Evolutionary conservation across 345 rosid genomes (phyloP).

Genomic region (Aquilaria yunnanensis): DNA sequence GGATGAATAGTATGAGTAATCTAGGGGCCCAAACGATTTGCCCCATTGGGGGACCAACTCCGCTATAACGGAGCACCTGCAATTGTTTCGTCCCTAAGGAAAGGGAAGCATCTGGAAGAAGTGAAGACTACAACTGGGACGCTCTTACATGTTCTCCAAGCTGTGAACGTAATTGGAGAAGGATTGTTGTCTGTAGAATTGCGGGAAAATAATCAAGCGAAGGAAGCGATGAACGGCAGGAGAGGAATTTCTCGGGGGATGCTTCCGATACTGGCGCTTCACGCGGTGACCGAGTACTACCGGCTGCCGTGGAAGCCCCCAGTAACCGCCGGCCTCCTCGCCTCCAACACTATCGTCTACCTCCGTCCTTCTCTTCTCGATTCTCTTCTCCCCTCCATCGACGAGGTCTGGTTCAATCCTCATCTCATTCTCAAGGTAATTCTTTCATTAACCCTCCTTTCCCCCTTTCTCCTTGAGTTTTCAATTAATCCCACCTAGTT

Average conservation of each 20-base stretch:
- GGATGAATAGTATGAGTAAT: too few species aligned
- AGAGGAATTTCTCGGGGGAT: slow-evolving; percentile 45
- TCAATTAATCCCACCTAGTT: not conserved
- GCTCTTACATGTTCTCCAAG: too few species aligned
- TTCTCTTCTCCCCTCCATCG: slow-evolving; percentile 53
- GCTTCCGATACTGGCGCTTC: slow-evolving; percentile 72
- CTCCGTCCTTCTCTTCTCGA: slow-evolving; percentile 63
- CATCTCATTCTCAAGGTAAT: slow-evolving; percentile 80
- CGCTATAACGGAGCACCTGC: too few species aligned
- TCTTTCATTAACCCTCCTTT: not conserved
- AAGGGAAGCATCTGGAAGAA: too few species aligned
- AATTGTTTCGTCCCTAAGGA: slow-evolving; percentile 7
- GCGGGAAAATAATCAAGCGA: too few species aligned
- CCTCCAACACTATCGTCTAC: slow-evolving; percentile 69
- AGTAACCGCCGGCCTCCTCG: slow-evolving; percentile 74
- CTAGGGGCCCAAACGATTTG: too few species aligned
- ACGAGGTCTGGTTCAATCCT: slow-evolving; percentile 80
- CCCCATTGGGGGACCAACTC: too few species aligned
- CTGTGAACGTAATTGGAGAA: too few species aligned
- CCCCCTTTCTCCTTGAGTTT: too few species aligned
- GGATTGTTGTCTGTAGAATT: too few species aligned
- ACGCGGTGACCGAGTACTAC: slow-evolving; percentile 64
- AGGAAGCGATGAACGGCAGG: slow-evolving; percentile 9
- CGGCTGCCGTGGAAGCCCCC: slow-evolving; percentile 90
- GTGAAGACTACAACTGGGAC: too few species aligned